phyloP scores from a whole-genome alignment of 78 protist genomes.

The Polysphondylium violaceum region DNA sequence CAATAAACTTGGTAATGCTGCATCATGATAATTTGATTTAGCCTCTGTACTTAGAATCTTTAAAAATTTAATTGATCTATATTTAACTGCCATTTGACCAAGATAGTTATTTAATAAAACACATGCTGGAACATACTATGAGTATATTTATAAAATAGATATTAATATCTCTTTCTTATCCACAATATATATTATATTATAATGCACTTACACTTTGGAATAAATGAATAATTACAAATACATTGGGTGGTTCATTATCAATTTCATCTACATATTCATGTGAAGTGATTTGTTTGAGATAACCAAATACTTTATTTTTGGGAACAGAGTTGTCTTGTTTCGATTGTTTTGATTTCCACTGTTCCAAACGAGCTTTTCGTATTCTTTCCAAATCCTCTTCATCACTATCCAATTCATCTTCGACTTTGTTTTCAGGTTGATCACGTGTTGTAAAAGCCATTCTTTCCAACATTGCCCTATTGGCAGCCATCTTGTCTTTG shows the following conservation, averaged over 20 bases:
- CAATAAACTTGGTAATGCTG: slow-evolving; percentile 53
- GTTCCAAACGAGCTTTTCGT: slow-evolving; percentile 16
- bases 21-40: slow-evolving; percentile 61
- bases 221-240: slow-evolving; percentile 62
- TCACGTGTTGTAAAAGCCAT: slow-evolving; percentile 53
- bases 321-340: background rate
- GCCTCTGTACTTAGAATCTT: slow-evolving; percentile 64
- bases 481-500: background rate
- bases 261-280: slow-evolving; percentile 51
- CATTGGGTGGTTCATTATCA: slow-evolving; percentile 77
- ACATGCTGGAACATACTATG: slow-evolving; percentile 71
- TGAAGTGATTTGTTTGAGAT: slow-evolving; percentile 36
- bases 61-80: slow-evolving; percentile 58
- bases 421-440: background rate
- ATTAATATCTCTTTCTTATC: background rate
- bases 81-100: slow-evolving; percentile 47
- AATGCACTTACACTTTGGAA: slow-evolving; percentile 47
- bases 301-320: slow-evolving; percentile 47
- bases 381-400: slow-evolving; percentile 59
- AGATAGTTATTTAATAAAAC: slow-evolving; percentile 49
- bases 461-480: slow-evolving; percentile 10
- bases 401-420: slow-evolving; percentile 37
- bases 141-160: background rate
- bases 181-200: background rate
- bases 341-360: slow-evolving; percentile 28